Percentiles rank a stretch among this genome's conserved stretches.
These are phyloP conservation scores for Smittium mucronatum DNA, from an alignment of 371 early-diverging fungal species.

Conservation along the genomic window DNA sequence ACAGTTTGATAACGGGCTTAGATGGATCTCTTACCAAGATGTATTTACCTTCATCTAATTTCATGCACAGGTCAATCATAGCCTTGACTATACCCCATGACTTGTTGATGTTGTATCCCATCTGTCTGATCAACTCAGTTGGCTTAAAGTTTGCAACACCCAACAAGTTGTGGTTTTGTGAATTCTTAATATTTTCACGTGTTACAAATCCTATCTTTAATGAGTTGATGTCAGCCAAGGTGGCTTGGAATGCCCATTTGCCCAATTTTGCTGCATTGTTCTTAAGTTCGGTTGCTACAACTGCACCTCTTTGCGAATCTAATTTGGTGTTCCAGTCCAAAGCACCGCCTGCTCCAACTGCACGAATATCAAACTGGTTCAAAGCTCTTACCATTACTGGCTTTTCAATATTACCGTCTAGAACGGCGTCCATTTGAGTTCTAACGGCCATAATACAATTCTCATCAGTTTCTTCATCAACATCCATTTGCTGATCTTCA, in stretches of 20 bases:
- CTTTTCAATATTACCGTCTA: constrained; percentile 41
- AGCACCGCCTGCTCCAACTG: constrained; percentile 75
- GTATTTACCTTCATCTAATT: constrained; percentile 82
- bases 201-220: constrained; percentile 81
- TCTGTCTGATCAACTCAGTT: constrained; percentile 78
- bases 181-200: constrained; percentile 66
- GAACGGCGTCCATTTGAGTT: constrained; percentile 76
- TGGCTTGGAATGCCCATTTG: constrained; percentile 83
- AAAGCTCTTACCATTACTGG: constrained; percentile 62
- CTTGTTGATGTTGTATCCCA: constrained; percentile 68
- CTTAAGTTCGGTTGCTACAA: constrained; percentile 93
- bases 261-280: constrained; percentile 92
- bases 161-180: constrained; percentile 66
- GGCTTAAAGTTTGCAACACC: constrained; percentile 81
- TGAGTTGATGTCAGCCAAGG: constrained; percentile 79
- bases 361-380: constrained; percentile 84
- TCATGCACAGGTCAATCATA: constrained; percentile 70
- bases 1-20: constrained; percentile 74
- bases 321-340: constrained; percentile 91
- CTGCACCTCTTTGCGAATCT: constrained; percentile 91
- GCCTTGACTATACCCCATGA: constrained; percentile 95
- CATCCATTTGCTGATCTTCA: constrained; percentile 35
- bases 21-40: constrained; percentile 92
- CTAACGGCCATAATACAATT: constrained; percentile 62
- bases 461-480: constrained; percentile 14